These are phyloP conservation scores for Acacia crassicarpa DNA, from an alignment of 306 rosid species.

Conservation along the genomic window DNA sequence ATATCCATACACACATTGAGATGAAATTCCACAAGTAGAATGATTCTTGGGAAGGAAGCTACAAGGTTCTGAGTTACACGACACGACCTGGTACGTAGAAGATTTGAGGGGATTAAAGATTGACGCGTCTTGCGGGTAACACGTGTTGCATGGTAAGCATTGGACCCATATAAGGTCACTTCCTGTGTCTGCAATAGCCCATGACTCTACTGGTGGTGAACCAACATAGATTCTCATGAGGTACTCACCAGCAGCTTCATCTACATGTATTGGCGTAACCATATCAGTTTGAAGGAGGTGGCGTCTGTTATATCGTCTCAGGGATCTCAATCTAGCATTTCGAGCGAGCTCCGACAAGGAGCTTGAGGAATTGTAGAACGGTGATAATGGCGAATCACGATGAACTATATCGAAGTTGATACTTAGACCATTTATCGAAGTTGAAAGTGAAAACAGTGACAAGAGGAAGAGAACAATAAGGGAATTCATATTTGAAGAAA, in stretches of 20 bases:
- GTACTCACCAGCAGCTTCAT: not conserved
- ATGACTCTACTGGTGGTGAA: not conserved
- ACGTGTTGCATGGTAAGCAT: not conserved
- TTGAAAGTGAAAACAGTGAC: not conserved
- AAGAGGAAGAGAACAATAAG: not conserved
- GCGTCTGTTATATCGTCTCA: not conserved
- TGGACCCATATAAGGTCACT: slow-evolving; percentile 26
- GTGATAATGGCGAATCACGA: not conserved
- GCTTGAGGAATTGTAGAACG: not conserved
- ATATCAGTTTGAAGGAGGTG: not conserved
- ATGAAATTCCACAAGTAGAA: not conserved
- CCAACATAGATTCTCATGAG: slow-evolving; percentile 7
- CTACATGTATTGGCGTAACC: not conserved
- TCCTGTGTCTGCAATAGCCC: slow-evolving; percentile 16
- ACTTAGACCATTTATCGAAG: not conserved
- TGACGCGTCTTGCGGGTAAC: not conserved
- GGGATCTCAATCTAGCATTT: not conserved
- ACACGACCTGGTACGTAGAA: not conserved
- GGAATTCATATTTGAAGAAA: not conserved
- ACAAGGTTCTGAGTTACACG: not conserved
- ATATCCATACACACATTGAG: not conserved
- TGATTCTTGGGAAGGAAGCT: not conserved
- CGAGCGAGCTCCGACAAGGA: not conserved
- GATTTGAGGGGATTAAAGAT: not conserved
- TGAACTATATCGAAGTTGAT: not conserved